phyloP scores from a whole-genome alignment of 306 rosid genomes.

The Cicer chorassanicum region DNA sequence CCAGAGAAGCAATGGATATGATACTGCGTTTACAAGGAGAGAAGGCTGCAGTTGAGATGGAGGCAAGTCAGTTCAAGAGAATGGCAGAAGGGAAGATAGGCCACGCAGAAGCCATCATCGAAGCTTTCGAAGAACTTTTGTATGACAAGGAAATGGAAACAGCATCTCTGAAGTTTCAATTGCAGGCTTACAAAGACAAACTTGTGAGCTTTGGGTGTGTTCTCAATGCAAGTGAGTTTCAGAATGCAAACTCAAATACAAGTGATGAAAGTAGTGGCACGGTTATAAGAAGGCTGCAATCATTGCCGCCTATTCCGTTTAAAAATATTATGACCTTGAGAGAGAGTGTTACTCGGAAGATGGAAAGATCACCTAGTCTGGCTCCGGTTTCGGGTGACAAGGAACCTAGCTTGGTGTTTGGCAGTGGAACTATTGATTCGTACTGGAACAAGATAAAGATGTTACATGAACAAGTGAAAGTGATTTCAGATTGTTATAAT shows the following conservation, averaged over 20 bases:
- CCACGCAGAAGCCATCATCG: conserved; percentile 74
- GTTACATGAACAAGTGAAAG: conserved; percentile 68
- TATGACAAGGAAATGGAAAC: conserved; percentile 79
- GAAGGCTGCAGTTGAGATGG: conserved; percentile 85
- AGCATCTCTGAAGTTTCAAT: conserved; percentile 77
- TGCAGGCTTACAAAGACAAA: conserved; percentile 77
- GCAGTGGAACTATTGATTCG: conserved; percentile 47
- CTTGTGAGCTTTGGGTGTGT: conserved; percentile 78
- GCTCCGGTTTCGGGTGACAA: conserved; percentile 42
- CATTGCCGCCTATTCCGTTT: conserved; percentile 60
- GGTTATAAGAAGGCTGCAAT: conserved; percentile 58
- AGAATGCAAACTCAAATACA: neutral
- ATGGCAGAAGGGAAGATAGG: conserved; percentile 84
- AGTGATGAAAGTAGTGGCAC: conserved; percentile 37
- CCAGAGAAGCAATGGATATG: conserved; percentile 87
- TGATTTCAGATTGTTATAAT: conserved; percentile 56
- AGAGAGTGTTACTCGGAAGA: conserved; percentile 40
- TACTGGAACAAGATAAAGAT: conserved; percentile 63
- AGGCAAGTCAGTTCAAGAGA: conserved; percentile 88
- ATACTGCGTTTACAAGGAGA: conserved; percentile 93
- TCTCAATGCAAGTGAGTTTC: conserved; percentile 50
- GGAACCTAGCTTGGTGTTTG: conserved; percentile 44
- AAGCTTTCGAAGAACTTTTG: conserved; percentile 66
- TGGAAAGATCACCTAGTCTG: conserved; percentile 51
- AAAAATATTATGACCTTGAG: conserved; percentile 46